Base-by-base conservation (phyloP, 805 yeast species). In the Ogataea zsoltii region DNA sequence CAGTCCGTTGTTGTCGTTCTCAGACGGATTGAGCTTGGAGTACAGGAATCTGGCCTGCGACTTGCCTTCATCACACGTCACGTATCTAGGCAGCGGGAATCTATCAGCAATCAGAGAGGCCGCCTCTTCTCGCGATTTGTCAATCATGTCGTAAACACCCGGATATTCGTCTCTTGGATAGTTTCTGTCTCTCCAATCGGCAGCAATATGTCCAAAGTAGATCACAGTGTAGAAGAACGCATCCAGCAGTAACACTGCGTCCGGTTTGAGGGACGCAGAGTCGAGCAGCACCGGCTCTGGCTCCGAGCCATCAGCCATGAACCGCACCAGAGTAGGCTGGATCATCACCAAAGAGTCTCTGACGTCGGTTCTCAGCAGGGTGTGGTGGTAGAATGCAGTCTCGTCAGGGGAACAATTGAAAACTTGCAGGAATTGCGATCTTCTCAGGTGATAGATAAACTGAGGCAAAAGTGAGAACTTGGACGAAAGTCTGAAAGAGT, bases 321-420 rank as follows among this genome's bases (percentile, higher is more conserved):
- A 92, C 32, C 96, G 80, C 3, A 92, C 85, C 66, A 94, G 79
- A 0, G 98, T 89, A 46, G 99, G 99, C 71, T 94, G 99, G 54
- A 94, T 92, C 97, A 94, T 94, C 51, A 91, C 88, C 63, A 94
- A 74, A 14, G 97, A 87, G 70, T 92, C 94, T 53, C 86, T 85
- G 34, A 92, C 86, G 64, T 94, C 97, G 62, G 94, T 97, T 54
- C 92, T 83, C 63, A 87, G 78, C 63, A 94, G 79, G 14, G 89
- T 84, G 67, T 94, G 99, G 66, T 97, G 83, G 70, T 92, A 89
- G 69, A 91, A 94, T 31, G 97, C 96, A 35, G 98, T 90, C 72
- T 94, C 99, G 72, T 94, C 99, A 2, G 99, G 99, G 5, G 99
- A 94, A 69, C 91, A 91, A 70, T 94, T 94, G 76, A 94, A 94